A percentile compares a stretch with the other conserved stretches of the same genome.
Evolutionary conservation across 2,329 filamentous ascomycete genomes (phyloP).

Genomic region (Pestalotiopsis sp.): DNA sequence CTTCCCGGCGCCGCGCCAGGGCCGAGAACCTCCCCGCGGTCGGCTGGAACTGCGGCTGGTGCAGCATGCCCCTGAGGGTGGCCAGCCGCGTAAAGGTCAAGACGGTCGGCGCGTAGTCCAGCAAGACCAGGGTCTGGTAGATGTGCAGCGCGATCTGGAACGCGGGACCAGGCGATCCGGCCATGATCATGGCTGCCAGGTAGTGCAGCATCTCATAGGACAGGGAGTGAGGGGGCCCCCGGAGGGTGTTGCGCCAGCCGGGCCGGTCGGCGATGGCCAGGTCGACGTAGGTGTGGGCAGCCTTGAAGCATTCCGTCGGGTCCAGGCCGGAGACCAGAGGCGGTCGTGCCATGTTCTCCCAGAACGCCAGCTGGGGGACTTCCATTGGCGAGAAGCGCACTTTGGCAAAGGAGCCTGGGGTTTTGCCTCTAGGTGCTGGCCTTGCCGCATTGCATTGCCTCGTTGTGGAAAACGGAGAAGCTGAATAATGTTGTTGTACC

Average conservation of each 20-base stretch:
- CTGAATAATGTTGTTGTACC: neutral
- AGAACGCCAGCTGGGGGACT: conserved; percentile 32
- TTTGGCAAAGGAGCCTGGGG: conserved; percentile 10
- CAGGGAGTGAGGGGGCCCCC: conserved; percentile 26
- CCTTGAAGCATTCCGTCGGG: neutral
- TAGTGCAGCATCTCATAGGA: conserved; percentile 34
- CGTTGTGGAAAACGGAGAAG: neutral
- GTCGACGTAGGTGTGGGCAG: conserved; percentile 6
- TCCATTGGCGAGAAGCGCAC: conserved; percentile 28
- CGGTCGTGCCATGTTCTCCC: conserved; percentile 17
- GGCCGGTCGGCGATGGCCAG: neutral
- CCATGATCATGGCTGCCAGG: conserved; percentile 29
- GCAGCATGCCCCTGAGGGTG: conserved; percentile 16
- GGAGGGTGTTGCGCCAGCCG: neutral
- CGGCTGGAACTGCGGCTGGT: conserved; percentile 21
- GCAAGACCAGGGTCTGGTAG: conserved; percentile 33
- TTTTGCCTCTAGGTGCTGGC: neutral
- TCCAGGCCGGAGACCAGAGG: neutral
- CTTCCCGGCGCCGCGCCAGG: neutral
- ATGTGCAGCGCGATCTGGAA: conserved; percentile 35
- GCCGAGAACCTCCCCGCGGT: conserved; percentile 25
- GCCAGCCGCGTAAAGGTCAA: conserved; percentile 33
- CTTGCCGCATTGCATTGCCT: neutral
- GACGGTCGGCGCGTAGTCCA: conserved; percentile 39
- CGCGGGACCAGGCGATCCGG: conserved; percentile 9